Evolutionary conservation across 495 filamentous ascomycete genomes (phyloP).

Genomic region (Aspergillus bridgeri): DNA sequence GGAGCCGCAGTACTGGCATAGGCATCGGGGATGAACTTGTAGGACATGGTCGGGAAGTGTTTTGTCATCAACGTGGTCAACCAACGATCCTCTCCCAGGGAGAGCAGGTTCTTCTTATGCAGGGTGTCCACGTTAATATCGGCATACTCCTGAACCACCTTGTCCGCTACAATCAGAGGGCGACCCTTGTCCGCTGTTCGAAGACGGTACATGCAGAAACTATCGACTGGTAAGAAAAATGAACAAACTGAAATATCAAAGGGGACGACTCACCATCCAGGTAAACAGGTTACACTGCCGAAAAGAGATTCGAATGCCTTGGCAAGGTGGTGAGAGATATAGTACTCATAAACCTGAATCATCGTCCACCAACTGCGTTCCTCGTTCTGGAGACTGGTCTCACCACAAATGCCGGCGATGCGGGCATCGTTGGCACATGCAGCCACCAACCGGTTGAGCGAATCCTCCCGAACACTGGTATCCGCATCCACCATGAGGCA

Average conservation of each 20-base stretch:
- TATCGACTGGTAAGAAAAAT: slow-evolving; percentile 36
- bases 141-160: slow-evolving; percentile 81
- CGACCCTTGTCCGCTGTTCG: slow-evolving; percentile 88
- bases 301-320: slow-evolving; percentile 97
- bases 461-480: slow-evolving; percentile 90
- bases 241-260: neutral
- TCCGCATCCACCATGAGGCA: slow-evolving; percentile 97
- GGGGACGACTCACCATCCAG: slow-evolving; percentile 75
- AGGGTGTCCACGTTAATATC: slow-evolving; percentile 87
- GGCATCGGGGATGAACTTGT: slow-evolving; percentile 92
- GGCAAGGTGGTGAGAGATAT: slow-evolving; percentile 88
- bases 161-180: slow-evolving; percentile 87
- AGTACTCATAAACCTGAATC: slow-evolving; percentile 99
- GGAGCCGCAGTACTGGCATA: slow-evolving; percentile 91
- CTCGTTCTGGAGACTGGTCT: slow-evolving; percentile 95
- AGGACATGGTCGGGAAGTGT: slow-evolving; percentile 91
- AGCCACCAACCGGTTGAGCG: slow-evolving; percentile 87
- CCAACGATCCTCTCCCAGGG: slow-evolving; percentile 95
- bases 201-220: slow-evolving; percentile 98
- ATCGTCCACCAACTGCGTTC: slow-evolving; percentile 96
- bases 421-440: slow-evolving; percentile 91
- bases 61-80: slow-evolving; percentile 97
- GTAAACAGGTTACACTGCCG: slow-evolving; percentile 94
- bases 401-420: slow-evolving; percentile 95
- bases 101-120: slow-evolving; percentile 96